Evolutionary conservation across 2,329 filamentous ascomycete genomes (phyloP).

Genomic region (Triangularia setosa): DNA sequence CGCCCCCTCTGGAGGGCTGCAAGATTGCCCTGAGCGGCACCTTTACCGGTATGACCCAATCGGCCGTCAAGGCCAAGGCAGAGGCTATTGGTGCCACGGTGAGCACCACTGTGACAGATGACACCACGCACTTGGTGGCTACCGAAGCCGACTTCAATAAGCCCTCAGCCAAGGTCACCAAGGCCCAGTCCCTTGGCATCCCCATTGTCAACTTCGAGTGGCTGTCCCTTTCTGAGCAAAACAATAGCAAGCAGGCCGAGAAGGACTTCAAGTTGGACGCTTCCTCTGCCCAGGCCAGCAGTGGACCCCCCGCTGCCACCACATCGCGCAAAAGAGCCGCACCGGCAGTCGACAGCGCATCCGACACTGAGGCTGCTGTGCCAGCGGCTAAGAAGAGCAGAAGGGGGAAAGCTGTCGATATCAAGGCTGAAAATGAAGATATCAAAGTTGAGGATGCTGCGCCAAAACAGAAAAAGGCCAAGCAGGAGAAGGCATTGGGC

Average conservation of each 20-base stretch:
- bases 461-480: conserved; percentile 21
- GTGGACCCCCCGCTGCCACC: background rate
- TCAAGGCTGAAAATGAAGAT: conserved; percentile 28
- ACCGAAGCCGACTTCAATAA: conserved; percentile 50
- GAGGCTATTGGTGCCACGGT: conserved; percentile 47
- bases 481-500: conserved; percentile 40
- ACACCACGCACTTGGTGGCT: conserved; percentile 56
- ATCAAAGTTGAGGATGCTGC: conserved; percentile 35
- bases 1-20: conserved; percentile 43
- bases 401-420: conserved; percentile 26
- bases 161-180: conserved; percentile 47
- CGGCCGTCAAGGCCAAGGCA: conserved; percentile 43
- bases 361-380: conserved; percentile 20
- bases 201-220: conserved; percentile 58
- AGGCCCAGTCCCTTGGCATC: conserved; percentile 44
- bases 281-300: conserved; percentile 23
- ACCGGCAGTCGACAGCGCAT: conserved; percentile 19
- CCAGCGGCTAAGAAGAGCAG: conserved; percentile 32
- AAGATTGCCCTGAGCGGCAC: conserved; percentile 58
- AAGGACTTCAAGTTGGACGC: conserved; percentile 19
- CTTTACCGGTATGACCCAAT: conserved; percentile 52
- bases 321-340: conserved; percentile 26
- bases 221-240: conserved; percentile 53
- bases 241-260: conserved; percentile 38
- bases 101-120: conserved; percentile 44